Evolutionary conservation across 2,329 filamentous ascomycete species (phyloP).

Genomic region (Colletotrichum spaethianum): DNA sequence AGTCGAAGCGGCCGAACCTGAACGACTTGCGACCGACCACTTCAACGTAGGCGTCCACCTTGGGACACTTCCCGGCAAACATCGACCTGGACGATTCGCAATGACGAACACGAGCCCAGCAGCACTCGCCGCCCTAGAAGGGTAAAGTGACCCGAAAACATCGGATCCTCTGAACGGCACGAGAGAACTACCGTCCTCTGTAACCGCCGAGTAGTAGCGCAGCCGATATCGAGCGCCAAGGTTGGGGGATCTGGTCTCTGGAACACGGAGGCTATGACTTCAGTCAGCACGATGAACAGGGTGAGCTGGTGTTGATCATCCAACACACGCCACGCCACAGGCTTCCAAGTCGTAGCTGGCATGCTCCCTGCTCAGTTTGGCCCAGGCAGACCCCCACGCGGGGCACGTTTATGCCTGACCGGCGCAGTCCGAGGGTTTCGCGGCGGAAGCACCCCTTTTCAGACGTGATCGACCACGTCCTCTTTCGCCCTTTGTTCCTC

Average conservation of each 20-base stretch:
- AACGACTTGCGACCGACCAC: not conserved
- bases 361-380: slow-evolving; percentile 29
- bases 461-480: slow-evolving; percentile 35
- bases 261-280: slow-evolving; percentile 32
- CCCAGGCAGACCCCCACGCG: slow-evolving; percentile 39
- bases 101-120: not conserved
- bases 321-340: slow-evolving; percentile 25
- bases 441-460: slow-evolving; percentile 37
- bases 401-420: slow-evolving; percentile 36
- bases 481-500: slow-evolving; percentile 24
- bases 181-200: slow-evolving; percentile 12
- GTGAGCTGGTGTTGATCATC: slow-evolving; percentile 32
- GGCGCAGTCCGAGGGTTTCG: slow-evolving; percentile 19
- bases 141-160: not conserved
- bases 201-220: slow-evolving; percentile 5
- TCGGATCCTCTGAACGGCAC: slow-evolving; percentile 11
- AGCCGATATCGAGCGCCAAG: slow-evolving; percentile 24
- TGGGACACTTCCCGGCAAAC: not conserved
- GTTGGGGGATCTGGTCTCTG: slow-evolving; percentile 7
- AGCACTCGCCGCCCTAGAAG: not conserved
- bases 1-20: not conserved
- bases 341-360: slow-evolving; percentile 29
- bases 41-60: not conserved
- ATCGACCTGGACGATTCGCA: not conserved
- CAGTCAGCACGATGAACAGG: slow-evolving; percentile 18